These are phyloP conservation scores for Stagonosporopsis vannaccii DNA, from an alignment of 2,329 filamentous ascomycete species.

Conservation along the genomic window DNA sequence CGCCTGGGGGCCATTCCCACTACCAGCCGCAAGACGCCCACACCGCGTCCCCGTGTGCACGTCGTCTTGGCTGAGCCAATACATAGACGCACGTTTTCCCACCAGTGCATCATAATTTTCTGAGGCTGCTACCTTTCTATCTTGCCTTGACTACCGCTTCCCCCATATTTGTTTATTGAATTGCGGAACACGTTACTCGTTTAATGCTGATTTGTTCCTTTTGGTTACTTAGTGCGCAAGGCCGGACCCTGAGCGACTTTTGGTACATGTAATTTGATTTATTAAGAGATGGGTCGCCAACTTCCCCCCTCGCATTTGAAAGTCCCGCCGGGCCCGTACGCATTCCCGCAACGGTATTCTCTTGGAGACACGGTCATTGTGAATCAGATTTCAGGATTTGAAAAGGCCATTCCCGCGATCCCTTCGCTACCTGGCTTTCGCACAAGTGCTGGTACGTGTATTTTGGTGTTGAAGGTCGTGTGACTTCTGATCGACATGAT, in stretches of 20 bases:
- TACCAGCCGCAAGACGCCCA: constrained; percentile 18
- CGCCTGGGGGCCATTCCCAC: constrained; percentile 18
- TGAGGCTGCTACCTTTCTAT: constrained; percentile 20
- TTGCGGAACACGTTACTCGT: constrained; percentile 9
- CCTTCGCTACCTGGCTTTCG: constrained; percentile 47
- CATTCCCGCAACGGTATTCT: constrained; percentile 40
- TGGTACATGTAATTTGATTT: constrained; percentile 34
- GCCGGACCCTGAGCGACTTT: constrained; percentile 28
- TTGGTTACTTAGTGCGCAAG: constrained; percentile 17
- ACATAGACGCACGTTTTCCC: constrained; percentile 45
- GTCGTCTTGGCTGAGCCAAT: constrained; percentile 41
- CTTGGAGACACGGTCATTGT: constrained; percentile 40
- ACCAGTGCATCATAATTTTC: constrained; percentile 27
- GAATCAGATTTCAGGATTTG: constrained; percentile 44
- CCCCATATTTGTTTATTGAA: constrained; percentile 16
- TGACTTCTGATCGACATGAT: constrained; percentile 18
- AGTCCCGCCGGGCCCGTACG: constrained; percentile 39
- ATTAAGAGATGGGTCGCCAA: constrained; percentile 41
- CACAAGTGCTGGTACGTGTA: constrained; percentile 49
- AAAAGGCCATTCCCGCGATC: constrained; percentile 49
- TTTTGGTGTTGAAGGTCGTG: constrained; percentile 28
- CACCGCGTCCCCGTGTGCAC: constrained; percentile 15
- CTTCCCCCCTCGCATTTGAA: constrained; percentile 45
- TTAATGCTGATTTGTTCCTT: constrained; percentile 14
- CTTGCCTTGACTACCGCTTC: constrained; percentile 11